Evolutionary conservation across 2,329 filamentous ascomycete genomes (phyloP).

Genomic region (Alternaria ventricosa): DNA sequence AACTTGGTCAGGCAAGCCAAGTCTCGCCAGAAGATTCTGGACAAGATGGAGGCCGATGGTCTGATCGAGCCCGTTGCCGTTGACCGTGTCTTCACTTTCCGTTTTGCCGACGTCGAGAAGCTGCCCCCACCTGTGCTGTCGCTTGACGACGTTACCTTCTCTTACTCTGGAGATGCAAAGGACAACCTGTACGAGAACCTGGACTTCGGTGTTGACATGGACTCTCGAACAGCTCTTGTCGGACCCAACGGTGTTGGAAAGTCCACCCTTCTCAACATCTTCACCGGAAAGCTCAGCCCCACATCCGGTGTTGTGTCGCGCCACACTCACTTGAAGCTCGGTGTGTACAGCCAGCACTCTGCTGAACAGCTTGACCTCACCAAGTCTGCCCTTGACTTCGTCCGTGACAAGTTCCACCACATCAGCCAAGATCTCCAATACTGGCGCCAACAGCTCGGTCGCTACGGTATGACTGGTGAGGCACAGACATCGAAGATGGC

Average conservation of each 20-base stretch:
- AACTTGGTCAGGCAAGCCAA: constrained; percentile 99
- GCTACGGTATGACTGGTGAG: constrained; percentile 91
- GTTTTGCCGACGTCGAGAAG: constrained; percentile 98
- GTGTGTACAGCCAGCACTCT: constrained; percentile 97
- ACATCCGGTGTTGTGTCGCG: constrained; percentile 82
- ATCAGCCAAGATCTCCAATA: constrained; percentile 98
- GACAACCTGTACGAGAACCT: constrained; percentile 97
- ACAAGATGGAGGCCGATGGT: constrained; percentile 99
- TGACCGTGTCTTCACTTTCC: constrained; percentile 94
- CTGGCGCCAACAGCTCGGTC: constrained; percentile 97
- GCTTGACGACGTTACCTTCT: constrained; percentile 97
- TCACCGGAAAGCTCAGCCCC: constrained; percentile 92
- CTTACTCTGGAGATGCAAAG: constrained; percentile 86
- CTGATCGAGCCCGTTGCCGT: constrained; percentile 89
- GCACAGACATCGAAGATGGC: constrained; percentile 97
- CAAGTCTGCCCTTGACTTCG: constrained; percentile 97
- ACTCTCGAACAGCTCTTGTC: constrained; percentile 94
- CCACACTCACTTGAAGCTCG: constrained; percentile 98
- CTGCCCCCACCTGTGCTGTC: constrained; percentile 96
- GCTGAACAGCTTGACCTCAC: constrained; percentile 97
- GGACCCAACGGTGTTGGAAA: constrained; percentile 99
- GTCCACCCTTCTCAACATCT: constrained; percentile 92
- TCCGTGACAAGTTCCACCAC: constrained; percentile 88
- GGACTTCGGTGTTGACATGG: constrained; percentile 99
- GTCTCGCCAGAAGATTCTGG: constrained; percentile 98